Evolutionary conservation across 352 stramenopile species (phyloP).

Genomic region (Pythium dissotocum): DNA sequence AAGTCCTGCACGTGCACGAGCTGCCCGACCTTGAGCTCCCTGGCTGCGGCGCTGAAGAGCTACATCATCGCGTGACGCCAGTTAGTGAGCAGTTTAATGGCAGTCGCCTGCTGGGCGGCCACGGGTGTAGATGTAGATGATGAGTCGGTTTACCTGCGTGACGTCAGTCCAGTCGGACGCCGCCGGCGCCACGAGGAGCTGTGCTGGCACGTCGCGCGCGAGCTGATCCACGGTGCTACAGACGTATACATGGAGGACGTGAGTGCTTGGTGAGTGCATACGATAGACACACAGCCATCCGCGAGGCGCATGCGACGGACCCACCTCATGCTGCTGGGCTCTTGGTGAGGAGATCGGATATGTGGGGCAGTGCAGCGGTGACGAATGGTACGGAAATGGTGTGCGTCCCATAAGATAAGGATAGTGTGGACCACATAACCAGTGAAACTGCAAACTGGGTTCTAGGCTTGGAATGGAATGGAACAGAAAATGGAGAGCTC

Average conservation of each 20-base stretch:
- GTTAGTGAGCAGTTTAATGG: neutral
- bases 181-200: constrained; percentile 34
- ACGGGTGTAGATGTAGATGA: too few species aligned
- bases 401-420: constrained; percentile 7
- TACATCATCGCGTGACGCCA: constrained; percentile 12
- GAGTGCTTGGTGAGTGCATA: neutral
- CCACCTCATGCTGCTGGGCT: constrained; percentile 21
- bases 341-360: neutral
- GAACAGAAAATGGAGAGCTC: constrained; percentile 4
- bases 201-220: constrained; percentile 32
- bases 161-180: constrained; percentile 40
- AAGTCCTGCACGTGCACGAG: constrained; percentile 83
- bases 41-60: constrained; percentile 62
- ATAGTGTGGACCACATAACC: constrained; percentile 19
- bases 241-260: neutral
- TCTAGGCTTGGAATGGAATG: neutral
- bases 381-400: neutral
- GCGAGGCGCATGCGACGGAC: constrained; percentile 2
- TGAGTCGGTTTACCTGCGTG: constrained; percentile 37
- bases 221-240: constrained; percentile 32
- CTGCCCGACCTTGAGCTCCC: constrained; percentile 81
- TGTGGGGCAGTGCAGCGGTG: neutral
- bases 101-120: too few species aligned
- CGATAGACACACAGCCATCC: neutral
- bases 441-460: neutral